Evolutionary conservation across 768 basidiomycete genomes (phyloP), one percentile per base, ranked within the genome.

Genomic region (Boletus subcaerulescens): DNA sequence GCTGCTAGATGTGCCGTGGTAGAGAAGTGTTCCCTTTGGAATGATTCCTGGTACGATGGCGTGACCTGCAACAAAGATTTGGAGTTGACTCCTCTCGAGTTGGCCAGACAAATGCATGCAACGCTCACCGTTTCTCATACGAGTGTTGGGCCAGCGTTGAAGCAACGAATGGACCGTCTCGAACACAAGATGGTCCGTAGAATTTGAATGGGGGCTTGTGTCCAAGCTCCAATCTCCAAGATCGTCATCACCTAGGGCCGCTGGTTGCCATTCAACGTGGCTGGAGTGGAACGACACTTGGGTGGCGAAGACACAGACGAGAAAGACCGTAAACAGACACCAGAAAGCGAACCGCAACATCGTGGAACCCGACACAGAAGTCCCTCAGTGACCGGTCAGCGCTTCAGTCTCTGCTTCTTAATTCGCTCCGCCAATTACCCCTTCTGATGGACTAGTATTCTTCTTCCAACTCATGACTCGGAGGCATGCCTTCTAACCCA

Each of bases 121-220:
- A 20, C 13, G 24, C 48, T 20, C 31, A 58, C 76, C 74, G 58
- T 77, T 76, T n/a, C 75, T 65, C 64, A 76, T 74, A 7, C 73
- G 70, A 1, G 76, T 76, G 48, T 77, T 75, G 4, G 74, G 71
- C 76, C 76, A 77, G 48, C 66, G 74, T 45, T 74, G 74, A 6
- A 76, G 58, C 14, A 75, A 39, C 2, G 74, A 60, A 11, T 54
- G 42, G 10, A 54, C 57, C 5, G 59, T 60, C 39, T 60, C 58
- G 41, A 60, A 55, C 20, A 60, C 54, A 9, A 74, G 64, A 20
- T 73, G 62, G 17, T 63, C 62, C 0, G 72, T 74, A 20, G 70
- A 56, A 35, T 60, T 55, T 10, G 52, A 42, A 9, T 48, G 48
- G 11, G 53, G 49, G 11, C 2, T 0, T 5, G n/a, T n/a, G 11